These are phyloP conservation scores for Beauveria pseudobassiana DNA, from an alignment of 2,329 filamentous ascomycete genomes.

Conservation along the genomic window DNA sequence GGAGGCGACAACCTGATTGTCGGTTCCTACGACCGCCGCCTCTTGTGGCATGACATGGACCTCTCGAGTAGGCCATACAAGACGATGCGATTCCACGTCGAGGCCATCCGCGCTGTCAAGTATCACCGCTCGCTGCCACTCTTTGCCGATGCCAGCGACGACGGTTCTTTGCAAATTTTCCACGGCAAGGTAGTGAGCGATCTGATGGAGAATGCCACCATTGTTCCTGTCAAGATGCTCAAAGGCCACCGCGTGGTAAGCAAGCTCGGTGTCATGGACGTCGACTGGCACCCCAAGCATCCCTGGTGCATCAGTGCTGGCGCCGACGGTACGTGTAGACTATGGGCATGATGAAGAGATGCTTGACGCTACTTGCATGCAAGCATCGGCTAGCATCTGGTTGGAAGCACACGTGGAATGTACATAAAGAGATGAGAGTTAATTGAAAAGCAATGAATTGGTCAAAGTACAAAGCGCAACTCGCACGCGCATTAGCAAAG, in stretches of 20 bases:
- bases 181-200: slow-evolving; percentile 93
- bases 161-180: slow-evolving; percentile 92
- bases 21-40: slow-evolving; percentile 84
- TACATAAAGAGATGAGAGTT: neutral
- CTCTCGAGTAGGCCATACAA: slow-evolving; percentile 88
- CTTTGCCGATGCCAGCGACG: slow-evolving; percentile 92
- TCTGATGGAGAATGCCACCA: slow-evolving; percentile 90
- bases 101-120: slow-evolving; percentile 82
- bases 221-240: slow-evolving; percentile 92
- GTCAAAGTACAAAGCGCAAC: neutral
- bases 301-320: slow-evolving; percentile 93
- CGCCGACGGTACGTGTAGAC: slow-evolving; percentile 82
- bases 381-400: neutral
- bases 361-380: neutral
- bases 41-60: slow-evolving; percentile 96
- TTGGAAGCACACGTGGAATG: neutral
- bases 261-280: slow-evolving; percentile 82
- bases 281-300: slow-evolving; percentile 93
- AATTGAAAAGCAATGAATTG: slow-evolving; percentile 4
- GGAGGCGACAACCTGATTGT: slow-evolving; percentile 92
- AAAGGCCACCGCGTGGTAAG: slow-evolving; percentile 81
- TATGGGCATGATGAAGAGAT: slow-evolving; percentile 62
- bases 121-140: slow-evolving; percentile 79
- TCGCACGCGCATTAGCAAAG: neutral
- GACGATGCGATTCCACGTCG: slow-evolving; percentile 87